Base-by-base conservation (phyloP, 768 basidiomycete genomes). In the Gelatoporia subvermispora region DNA sequence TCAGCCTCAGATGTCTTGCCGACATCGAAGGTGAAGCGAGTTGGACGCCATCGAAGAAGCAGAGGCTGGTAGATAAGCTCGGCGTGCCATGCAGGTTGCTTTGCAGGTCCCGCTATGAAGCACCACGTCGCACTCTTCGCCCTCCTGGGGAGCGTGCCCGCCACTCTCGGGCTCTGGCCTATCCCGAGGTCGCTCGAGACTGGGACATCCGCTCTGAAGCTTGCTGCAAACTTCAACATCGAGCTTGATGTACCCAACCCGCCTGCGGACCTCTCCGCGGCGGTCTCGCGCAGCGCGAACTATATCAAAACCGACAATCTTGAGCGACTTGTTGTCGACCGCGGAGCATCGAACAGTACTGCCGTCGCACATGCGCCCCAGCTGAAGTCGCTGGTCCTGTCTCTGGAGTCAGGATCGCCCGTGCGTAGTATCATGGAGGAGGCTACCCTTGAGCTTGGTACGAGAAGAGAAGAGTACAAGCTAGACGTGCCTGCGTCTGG, bases 381-480 rank as follows among this genome's bases (percentile, higher is more conserved):
- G 0, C 61, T 85, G 4, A 48, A 62, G 1, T 60, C 61, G 4
- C 66, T 86, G 25, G 61, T 60, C 13, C 52, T 85, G 23, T 66
- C 68, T 1, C 65, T 81, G 1, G 49, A 60, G 13, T 52, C 34
- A 11, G 60, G 52, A 4, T 50, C 60, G 8, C 38, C 45, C 18
- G 50, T 58, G 15, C 62, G 68, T 35, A 71, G 70, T 38, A 83
- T 89, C 50, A 63, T 76, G 10, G 60, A 68, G 3, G 80, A 84
- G 49, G 69, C 79, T 0, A 71, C 75, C 3, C 61, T 69, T 25
- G 68, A 72, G 2, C 55, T 84, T 10, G 72, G 72, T 43, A 66
- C 54, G 21, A 66, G 84, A 18, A 71, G 71, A 48, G 87, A 91
- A 62, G 67, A 66, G 0, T 88, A 88, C 60, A 68, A 68, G 0